Evolutionary conservation across 1,284 basidiomycete genomes (phyloP), one percentile per base, ranked within the genome.

Genomic region (Marasmius tenuissimus): DNA sequence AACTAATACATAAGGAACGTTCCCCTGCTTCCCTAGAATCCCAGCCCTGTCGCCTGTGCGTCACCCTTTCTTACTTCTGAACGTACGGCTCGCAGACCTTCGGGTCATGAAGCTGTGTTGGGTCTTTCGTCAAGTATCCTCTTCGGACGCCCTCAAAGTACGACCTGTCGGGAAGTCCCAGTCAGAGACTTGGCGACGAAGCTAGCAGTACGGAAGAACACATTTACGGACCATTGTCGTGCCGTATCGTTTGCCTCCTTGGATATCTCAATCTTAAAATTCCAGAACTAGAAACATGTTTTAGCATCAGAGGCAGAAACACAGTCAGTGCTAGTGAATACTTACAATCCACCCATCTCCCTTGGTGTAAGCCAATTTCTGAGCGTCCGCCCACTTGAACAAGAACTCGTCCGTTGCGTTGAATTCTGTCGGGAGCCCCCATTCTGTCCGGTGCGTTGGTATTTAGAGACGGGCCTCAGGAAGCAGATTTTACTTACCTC

Each of bases 361-460:
- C 67, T 88, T 71, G 59, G 79, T 81, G 63, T 89, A 92, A 0
- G 81, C 77, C 48, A 85, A 74, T 71, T 92, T 92, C 73, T 92
- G 90, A 34, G 91, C 88, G 67, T 93, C 90, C n/a, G 88, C 90
- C 89, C 89, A 92, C 67, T 87, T 75, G 57, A 62, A 65, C 40
- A 91, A 71, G 77, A 92, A 92, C 1, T 71, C 79, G 57, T 90
- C 81, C 0, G 85, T 83, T 2, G 88, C 84, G 34, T 74, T 65
- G 72, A 91, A 92, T 63, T 91, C 80, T 0, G 89, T 90, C 2
- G 88, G 73, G 18, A 93, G 76, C 9, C 82, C 82, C 89, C 91
- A 93, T 78, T 92, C 89, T 73, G 79, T 10, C 78, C 56, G 78
- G 78, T 72, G 75, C 75, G 47, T 79, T 2, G 27, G 70, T 50